Conservation (phyloP, 1,139 yeast species). For the Suhomyces atakaporum region DNA sequence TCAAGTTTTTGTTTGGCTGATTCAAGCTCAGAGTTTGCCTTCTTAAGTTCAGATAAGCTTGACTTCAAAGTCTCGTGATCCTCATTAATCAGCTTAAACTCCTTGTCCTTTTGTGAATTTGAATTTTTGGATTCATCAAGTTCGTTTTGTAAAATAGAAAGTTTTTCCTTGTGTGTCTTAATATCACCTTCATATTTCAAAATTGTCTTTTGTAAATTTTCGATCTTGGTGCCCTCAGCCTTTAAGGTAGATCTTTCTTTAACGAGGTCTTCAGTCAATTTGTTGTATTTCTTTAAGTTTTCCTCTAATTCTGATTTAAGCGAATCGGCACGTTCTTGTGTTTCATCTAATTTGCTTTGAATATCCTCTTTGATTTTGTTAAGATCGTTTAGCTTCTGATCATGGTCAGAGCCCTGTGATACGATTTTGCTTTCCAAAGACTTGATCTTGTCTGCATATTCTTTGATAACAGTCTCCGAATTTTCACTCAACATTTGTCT, state of each 20-base stretch:
- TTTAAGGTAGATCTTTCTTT: not conserved
- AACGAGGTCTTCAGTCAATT: not conserved
- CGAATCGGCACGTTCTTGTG: slow-evolving; percentile 10
- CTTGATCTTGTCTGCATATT: slow-evolving; percentile 50
- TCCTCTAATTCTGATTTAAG: slow-evolving; percentile 10
- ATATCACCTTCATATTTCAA: not conserved
- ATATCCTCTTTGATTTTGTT: slow-evolving; percentile 14
- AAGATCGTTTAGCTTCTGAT: slow-evolving; percentile 11
- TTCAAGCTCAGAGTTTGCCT: not conserved
- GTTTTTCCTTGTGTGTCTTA: not conserved
- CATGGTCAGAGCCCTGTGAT: slow-evolving; percentile 15
- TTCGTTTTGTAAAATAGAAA: not conserved
- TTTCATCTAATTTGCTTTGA: slow-evolving; percentile 5
- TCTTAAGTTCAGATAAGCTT: slow-evolving; percentile 3
- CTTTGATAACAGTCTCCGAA: slow-evolving; percentile 51
- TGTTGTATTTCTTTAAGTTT: not conserved
- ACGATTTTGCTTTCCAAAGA: slow-evolving; percentile 22
- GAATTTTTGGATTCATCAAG: not conserved
- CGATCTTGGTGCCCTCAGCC: not conserved
- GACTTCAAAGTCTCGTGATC: not conserved
- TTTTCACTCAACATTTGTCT: slow-evolving; percentile 47
- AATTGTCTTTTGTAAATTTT: not conserved
- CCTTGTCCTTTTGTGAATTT: not conserved
- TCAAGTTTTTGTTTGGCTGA: not conserved
- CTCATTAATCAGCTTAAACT: not conserved